phyloP scores from a whole-genome alignment of 257 asterid genomes.

The Linderniella brevidens region DNA sequence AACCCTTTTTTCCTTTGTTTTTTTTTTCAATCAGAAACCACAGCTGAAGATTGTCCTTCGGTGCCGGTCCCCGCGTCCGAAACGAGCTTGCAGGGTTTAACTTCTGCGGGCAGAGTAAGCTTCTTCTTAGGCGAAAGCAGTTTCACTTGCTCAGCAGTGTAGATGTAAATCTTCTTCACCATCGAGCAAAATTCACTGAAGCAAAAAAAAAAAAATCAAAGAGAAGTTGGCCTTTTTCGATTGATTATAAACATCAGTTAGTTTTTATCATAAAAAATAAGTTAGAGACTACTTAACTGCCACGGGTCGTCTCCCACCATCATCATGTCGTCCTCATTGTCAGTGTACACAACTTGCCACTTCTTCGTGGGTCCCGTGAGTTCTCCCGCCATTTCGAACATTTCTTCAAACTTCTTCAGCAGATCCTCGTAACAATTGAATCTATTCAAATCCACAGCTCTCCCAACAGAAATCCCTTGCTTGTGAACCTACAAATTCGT shows the following conservation, averaged over 20 bases:
- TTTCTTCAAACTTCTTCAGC: conserved; percentile 70
- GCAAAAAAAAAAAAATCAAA: neutral
- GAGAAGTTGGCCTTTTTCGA: neutral
- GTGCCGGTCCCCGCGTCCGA: no score
- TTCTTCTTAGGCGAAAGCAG: conserved; percentile 71
- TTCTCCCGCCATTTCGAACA: conserved; percentile 83
- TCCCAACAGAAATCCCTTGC: conserved; percentile 95
- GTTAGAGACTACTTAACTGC: conserved; percentile 98
- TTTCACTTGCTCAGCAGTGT: conserved; percentile 78
- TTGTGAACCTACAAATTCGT: conserved; percentile 51
- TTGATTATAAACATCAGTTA: no score
- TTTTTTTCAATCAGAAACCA: no score
- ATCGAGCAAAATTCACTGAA: conserved; percentile 82
- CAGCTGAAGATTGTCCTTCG: no score
- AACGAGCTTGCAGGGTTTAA: conserved; percentile 24
- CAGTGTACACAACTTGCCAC: conserved; percentile 96
- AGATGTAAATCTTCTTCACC: conserved; percentile 76
- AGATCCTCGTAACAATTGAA: conserved; percentile 71
- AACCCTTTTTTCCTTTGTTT: no score
- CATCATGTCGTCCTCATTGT: conserved; percentile 95
- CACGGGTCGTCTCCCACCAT: conserved; percentile 99
- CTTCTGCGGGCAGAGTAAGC: conserved; percentile 35
- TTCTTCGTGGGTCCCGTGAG: conserved; percentile 56
- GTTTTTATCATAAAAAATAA: no score
- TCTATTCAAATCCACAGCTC: conserved; percentile 79